These are phyloP conservation scores for Solanum etuberosum DNA, from an alignment of 257 asterid genomes.

Conservation along the genomic window DNA sequence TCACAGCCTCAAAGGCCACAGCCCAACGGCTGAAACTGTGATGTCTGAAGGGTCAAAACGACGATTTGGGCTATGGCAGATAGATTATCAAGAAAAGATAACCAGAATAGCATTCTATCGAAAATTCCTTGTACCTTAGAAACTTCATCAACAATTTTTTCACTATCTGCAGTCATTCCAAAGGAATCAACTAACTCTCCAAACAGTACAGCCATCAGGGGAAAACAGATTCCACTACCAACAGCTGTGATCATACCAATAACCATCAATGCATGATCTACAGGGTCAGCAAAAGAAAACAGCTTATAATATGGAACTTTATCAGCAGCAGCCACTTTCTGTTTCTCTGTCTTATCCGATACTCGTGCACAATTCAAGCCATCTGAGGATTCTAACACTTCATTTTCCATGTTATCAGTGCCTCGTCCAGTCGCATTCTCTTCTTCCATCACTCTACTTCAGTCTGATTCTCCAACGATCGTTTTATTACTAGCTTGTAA, in stretches of 20 bases:
- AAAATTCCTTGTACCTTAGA: slow-evolving; percentile 26
- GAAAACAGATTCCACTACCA: slow-evolving; percentile 57
- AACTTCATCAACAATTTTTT: slow-evolving; percentile 29
- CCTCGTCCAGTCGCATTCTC: neutral
- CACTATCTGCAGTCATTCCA: slow-evolving; percentile 14
- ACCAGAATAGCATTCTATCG: neutral
- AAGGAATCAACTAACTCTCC: slow-evolving; percentile 68
- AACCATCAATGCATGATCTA: slow-evolving; percentile 51
- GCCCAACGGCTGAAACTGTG: neutral
- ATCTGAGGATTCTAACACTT: neutral
- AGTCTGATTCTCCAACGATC: neutral
- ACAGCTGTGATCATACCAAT: slow-evolving; percentile 55
- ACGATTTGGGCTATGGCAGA: neutral
- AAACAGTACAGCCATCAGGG: slow-evolving; percentile 65
- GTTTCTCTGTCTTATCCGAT: neutral
- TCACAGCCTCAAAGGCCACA: neutral
- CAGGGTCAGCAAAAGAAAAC: slow-evolving; percentile 44
- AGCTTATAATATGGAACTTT: slow-evolving; percentile 58
- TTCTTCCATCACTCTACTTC: neutral
- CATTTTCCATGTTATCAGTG: neutral
- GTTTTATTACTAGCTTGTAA: neutral
- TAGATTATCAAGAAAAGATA: neutral
- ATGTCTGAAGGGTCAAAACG: neutral
- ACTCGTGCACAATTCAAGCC: neutral
- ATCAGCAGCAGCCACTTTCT: slow-evolving; percentile 6